phyloP scores from a whole-genome alignment of 306 rosid species.

The Cicer yamashitae region DNA sequence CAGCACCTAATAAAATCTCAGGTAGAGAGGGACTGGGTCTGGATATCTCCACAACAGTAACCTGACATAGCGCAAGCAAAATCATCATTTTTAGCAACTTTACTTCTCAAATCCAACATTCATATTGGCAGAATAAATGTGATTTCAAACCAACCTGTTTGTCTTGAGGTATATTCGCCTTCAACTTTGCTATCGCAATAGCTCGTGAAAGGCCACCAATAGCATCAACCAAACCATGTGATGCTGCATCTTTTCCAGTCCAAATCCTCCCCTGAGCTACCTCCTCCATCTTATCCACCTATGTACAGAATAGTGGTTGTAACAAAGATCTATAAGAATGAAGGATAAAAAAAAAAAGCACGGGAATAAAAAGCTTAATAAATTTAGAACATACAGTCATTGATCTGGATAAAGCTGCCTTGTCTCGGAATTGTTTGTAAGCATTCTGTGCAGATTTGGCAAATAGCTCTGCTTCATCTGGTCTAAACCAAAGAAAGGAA shows the following conservation, averaged over 20 bases:
- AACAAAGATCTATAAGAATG: conserved; percentile 32
- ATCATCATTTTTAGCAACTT: conserved; percentile 20
- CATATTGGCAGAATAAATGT: conserved; percentile 26
- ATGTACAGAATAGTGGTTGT: conserved; percentile 36
- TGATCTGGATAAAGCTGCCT: conserved; percentile 91
- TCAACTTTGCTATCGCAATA: conserved; percentile 84
- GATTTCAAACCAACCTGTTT: conserved; percentile 54
- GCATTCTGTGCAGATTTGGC: conserved; percentile 77
- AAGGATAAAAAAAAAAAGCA: background rate
- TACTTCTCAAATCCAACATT: conserved; percentile 32
- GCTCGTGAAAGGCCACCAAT: conserved; percentile 94
- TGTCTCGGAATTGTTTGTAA: conserved; percentile 83
- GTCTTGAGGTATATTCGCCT: conserved; percentile 91
- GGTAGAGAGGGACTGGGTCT: conserved; percentile 71
- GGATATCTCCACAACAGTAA: conserved; percentile 82
- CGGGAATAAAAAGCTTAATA: background rate
- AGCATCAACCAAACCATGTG: conserved; percentile 85
- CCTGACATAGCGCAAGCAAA: conserved; percentile 56
- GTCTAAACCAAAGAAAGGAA: conserved; percentile 52
- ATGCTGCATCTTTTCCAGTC: conserved; percentile 86
- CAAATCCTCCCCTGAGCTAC: conserved; percentile 97
- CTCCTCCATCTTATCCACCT: conserved; percentile 91
- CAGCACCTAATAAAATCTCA: conserved; percentile 66
- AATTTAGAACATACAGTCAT: conserved; percentile 65
- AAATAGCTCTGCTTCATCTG: conserved; percentile 91